phyloP scores from a whole-genome alignment of 257 asterid genomes.

The Salvia rosmarinus region DNA sequence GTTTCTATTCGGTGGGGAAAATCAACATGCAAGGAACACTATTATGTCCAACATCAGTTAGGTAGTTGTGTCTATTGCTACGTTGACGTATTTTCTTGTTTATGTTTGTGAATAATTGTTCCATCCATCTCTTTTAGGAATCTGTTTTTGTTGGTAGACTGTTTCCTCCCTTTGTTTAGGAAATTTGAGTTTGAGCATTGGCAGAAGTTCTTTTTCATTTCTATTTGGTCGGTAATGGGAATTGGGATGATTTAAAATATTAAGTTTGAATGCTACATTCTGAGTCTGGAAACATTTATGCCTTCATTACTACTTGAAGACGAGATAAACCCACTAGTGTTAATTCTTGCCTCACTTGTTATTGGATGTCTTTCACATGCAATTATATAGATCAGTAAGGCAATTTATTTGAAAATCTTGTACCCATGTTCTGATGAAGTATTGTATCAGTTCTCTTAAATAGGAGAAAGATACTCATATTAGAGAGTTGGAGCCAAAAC shows the following conservation, averaged over 20 bases:
- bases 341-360: not conserved
- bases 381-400: not conserved
- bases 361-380: not conserved
- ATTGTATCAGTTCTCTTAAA: not conserved
- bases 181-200: not conserved
- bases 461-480: not conserved
- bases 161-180: not conserved
- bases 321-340: not conserved
- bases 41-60: conserved; percentile 69
- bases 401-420: too few species aligned
- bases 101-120: not conserved
- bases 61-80: conserved; percentile 50
- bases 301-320: not conserved
- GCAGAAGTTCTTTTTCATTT: too few species aligned
- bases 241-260: too few species aligned
- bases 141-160: not conserved
- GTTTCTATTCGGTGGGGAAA: conserved; percentile 94
- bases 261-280: too few species aligned
- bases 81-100: not conserved
- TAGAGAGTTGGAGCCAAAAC: not conserved
- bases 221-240: too few species aligned
- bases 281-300: too few species aligned
- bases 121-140: too few species aligned
- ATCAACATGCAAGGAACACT: conserved; percentile 66
- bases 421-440: too few species aligned